Evolutionary conservation across 192 early-diverging fungal species (phyloP).

Genomic region (Umbelopsis sp.): DNA sequence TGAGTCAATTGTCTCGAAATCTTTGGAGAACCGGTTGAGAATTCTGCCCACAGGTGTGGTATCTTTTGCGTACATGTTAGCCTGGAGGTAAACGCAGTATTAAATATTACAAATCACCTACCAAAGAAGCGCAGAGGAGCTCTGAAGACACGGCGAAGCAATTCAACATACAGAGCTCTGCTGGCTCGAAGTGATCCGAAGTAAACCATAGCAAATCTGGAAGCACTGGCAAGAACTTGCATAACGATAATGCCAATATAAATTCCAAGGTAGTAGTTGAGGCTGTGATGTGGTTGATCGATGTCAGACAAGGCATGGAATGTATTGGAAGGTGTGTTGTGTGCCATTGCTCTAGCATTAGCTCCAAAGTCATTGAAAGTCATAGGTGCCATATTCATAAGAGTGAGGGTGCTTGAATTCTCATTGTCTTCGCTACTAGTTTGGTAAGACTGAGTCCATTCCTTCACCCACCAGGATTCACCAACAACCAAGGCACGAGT

Average conservation of each 20-base stretch:
- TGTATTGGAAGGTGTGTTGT: not conserved
- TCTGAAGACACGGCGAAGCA: constrained; percentile 63
- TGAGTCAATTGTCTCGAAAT: constrained; percentile 82
- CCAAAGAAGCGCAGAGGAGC: constrained; percentile 87
- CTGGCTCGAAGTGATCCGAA: constrained; percentile 60
- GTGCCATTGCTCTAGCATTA: not conserved
- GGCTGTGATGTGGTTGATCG: constrained; percentile 24
- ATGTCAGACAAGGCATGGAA: not conserved
- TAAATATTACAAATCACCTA: not conserved
- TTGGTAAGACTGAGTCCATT: constrained; percentile 50
- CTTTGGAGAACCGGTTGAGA: constrained; percentile 87
- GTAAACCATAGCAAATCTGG: constrained; percentile 35
- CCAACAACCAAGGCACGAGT: constrained; percentile 51
- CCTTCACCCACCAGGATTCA: constrained; percentile 70
- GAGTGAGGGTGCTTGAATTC: not conserved
- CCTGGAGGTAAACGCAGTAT: not conserved
- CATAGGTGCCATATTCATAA: not conserved
- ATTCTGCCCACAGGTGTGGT: constrained; percentile 85
- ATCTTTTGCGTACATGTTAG: constrained; percentile 31
- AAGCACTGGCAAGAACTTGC: constrained; percentile 32
- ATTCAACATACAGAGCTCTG: constrained; percentile 53
- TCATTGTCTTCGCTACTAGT: not conserved
- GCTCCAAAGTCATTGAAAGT: not conserved
- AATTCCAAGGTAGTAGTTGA: constrained; percentile 58
- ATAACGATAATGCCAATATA: constrained; percentile 58